Percentiles rank a stretch among this genome's conserved stretches.
phyloP scores from a whole-genome alignment of 805 yeast species.

The Candida railenensis region DNA sequence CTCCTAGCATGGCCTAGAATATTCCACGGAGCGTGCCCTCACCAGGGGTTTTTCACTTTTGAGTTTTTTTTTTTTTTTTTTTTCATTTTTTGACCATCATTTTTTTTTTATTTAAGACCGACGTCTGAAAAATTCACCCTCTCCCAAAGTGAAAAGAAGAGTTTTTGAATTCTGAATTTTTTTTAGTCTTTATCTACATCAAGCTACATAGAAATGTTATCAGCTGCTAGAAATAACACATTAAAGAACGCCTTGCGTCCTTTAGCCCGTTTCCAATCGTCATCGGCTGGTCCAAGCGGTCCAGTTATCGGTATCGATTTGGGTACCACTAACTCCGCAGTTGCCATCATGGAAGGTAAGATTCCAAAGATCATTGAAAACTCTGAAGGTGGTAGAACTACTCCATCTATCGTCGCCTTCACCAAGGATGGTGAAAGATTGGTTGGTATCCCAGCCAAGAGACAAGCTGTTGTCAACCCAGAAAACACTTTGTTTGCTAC shows the following conservation, averaged over 20 bases:
- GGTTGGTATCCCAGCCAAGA: slow-evolving; percentile 93
- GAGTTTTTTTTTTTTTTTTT: no score
- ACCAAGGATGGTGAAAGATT: slow-evolving; percentile 87
- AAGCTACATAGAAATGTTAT: slow-evolving; percentile 28
- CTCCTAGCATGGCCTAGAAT: neutral
- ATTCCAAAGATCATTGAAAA: slow-evolving; percentile 77
- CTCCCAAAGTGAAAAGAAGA: neutral
- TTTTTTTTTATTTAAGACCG: slow-evolving; percentile 3
- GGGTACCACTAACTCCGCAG: slow-evolving; percentile 90
- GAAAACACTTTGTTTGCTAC: slow-evolving; percentile 93
- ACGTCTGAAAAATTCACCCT: neutral
- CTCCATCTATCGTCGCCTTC: slow-evolving; percentile 95
- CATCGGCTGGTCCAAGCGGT: slow-evolving; percentile 36
- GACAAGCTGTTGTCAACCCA: slow-evolving; percentile 94
- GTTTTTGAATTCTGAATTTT: slow-evolving; percentile 1
- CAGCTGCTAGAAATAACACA: slow-evolving; percentile 38
- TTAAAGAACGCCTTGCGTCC: slow-evolving; percentile 38
- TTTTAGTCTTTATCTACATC: slow-evolving; percentile 3
- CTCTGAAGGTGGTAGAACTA: slow-evolving; percentile 71
- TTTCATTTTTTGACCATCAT: neutral
- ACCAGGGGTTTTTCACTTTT: neutral
- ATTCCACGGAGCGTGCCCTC: neutral
- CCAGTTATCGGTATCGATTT: slow-evolving; percentile 82
- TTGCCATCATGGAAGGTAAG: slow-evolving; percentile 79
- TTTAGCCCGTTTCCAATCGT: slow-evolving; percentile 30